A percentile compares a stretch with the other conserved stretches of the same genome.
Evolutionary conservation across 257 asterid species (phyloP).

Genomic region (Verbascum thapsus): DNA sequence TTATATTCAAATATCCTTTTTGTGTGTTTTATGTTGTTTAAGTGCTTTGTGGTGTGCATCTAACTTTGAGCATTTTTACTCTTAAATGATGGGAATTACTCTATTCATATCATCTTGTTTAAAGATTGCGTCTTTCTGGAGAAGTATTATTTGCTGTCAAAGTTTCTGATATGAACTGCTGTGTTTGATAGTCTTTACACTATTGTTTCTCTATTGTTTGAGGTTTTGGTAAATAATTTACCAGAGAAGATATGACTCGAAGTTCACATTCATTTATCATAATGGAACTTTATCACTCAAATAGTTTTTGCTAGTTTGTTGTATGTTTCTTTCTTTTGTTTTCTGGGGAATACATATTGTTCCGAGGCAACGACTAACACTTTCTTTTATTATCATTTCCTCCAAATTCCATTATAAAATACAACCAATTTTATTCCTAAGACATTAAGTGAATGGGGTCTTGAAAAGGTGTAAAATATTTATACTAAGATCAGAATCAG

Average conservation of each 20-base stretch:
- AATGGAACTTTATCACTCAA: neutral
- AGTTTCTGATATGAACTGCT: neutral
- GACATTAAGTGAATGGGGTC: no score
- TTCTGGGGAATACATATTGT: neutral
- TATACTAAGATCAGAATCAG: neutral
- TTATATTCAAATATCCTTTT: neutral
- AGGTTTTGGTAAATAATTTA: neutral
- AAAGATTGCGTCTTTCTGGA: conserved; percentile 12
- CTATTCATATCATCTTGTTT: neutral
- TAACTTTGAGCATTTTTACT: neutral
- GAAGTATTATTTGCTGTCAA: conserved; percentile 3
- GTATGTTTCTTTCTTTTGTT: neutral
- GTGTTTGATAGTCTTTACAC: neutral
- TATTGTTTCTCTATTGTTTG: conserved; percentile 9
- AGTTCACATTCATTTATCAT: neutral
- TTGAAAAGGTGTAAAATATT: neutral
- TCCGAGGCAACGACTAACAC: neutral
- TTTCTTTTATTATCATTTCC: neutral
- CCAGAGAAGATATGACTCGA: neutral
- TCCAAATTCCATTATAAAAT: neutral
- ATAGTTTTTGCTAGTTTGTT: conserved; percentile 2
- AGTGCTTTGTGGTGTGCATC: no score
- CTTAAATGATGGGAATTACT: conserved; percentile 4
- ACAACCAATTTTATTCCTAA: neutral
- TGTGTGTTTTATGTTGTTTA: neutral